These are phyloP conservation scores for Digitaria exilis DNA, from an alignment of 202 grass and related monocot species.

Conservation along the genomic window DNA sequence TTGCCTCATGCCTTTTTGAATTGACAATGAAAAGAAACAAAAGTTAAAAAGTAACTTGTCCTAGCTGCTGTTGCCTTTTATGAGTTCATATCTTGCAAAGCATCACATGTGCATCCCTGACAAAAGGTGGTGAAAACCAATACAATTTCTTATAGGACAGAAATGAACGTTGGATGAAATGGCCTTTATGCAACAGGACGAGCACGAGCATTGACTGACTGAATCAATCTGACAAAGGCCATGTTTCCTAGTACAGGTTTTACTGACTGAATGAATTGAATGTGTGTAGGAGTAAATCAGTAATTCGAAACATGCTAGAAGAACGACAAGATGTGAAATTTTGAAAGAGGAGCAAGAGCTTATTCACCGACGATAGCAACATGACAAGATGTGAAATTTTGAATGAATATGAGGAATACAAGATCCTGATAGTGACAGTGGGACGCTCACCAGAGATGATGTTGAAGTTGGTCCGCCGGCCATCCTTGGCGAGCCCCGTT, in stretches of 20 bases:
- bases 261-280: slow-evolving; percentile 8
- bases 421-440: background rate
- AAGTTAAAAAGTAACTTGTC: slow-evolving; percentile 44
- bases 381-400: background rate
- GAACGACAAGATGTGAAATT: slow-evolving; percentile 2
- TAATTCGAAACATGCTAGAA: slow-evolving; percentile 25
- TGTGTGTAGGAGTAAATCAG: slow-evolving; percentile 9
- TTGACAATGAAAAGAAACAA: slow-evolving; percentile 9
- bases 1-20: slow-evolving; percentile 37
- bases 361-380: background rate
- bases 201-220: too few relatives aligned
- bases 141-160: slow-evolving; percentile 24
- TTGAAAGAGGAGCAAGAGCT: slow-evolving; percentile 11
- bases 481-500: slow-evolving; percentile 78
- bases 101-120: slow-evolving; percentile 54
- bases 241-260: background rate
- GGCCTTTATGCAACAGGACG: slow-evolving; percentile 39
- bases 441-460: slow-evolving; percentile 82
- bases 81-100: slow-evolving; percentile 36
- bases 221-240: too few relatives aligned
- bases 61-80: slow-evolving; percentile 39
- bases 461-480: slow-evolving; percentile 82
- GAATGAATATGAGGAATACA: slow-evolving; percentile 42
- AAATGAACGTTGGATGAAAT: slow-evolving; percentile 36
- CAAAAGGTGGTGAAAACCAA: slow-evolving; percentile 44